Evolutionary conservation across 164 flowering plant species (phyloP), one percentile per base, ranked within the genome.

Genomic region (Stephania japonica): DNA sequence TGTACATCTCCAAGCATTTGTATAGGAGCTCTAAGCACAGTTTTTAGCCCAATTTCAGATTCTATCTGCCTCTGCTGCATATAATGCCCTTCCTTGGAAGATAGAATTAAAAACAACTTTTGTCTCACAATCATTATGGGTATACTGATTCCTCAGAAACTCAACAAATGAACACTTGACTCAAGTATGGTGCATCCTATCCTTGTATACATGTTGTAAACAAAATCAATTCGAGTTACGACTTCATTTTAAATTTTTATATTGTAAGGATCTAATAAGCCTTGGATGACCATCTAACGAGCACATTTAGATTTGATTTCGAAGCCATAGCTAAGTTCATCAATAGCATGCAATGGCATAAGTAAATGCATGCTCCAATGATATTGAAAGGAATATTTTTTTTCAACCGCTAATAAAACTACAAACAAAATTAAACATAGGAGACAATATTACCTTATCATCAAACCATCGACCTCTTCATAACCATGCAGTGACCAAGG

Each of bases 1-100:
- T 89, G 80, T 95, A 91, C 94, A 91, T 93, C 80, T 93, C 99
- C 94, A 95, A 42, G 98, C 99, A 83, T 95, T 98, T n/a, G 99
- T 93, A 81, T 91, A 87, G 24, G 97, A 95, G 75, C 93, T 88
- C 44, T 86, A 84, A 3, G 99, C 82, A 9, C 98, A 91, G 83
- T 89, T 86, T 78, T 95, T 97, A 10, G 99, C 99, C 99, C 99
- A 95, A 83, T 93, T 91, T 0, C 99, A 87, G 8, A 95, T 82
- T 44, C 99, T 74, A 76, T 95, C 99, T 65, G 99, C 99, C 82
- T 95, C 99, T n/a, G 99, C 93, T 42, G 99, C 93, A 77, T 92
- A 95, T 41, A 95, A 77, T 76, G 99, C 99, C 76, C 88, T 89
- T 73, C 99, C 99, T 96, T 94, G 86, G 42, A 78, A 43, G 14